Conservation (phyloP, 257 asterid genomes). For the Henckelia pumila region DNA sequence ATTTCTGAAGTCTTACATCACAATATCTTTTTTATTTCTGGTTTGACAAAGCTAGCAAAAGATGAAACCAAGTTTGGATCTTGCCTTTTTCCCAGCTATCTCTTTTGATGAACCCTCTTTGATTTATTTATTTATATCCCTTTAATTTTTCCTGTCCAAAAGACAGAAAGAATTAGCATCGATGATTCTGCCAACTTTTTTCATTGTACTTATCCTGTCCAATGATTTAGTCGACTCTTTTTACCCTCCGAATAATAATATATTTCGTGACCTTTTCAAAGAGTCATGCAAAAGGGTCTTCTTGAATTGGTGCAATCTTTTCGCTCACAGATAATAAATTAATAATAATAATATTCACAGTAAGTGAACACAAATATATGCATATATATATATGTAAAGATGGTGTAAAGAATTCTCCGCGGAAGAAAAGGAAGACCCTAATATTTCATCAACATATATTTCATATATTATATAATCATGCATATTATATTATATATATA, state of each 20-base stretch:
- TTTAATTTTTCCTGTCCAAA: too few relatives aligned
- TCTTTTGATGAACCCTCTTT: not conserved
- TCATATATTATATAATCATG: too few relatives aligned
- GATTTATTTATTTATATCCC: too few relatives aligned
- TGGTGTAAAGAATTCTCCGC: constrained; percentile 49
- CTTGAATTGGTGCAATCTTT: constrained; percentile 36
- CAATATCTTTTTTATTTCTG: constrained; percentile 9
- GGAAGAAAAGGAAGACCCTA: constrained; percentile 51
- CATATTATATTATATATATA: not conserved
- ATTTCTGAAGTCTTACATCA: constrained; percentile 62
- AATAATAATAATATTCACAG: too few relatives aligned
- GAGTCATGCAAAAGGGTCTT: constrained; percentile 45
- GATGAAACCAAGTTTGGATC: not conserved
- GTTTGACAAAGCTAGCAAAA: not conserved
- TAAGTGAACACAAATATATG: constrained; percentile 15
- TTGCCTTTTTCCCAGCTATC: not conserved
- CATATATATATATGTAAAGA: constrained; percentile 72
- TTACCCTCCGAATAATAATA: not conserved
- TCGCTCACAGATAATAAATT: constrained; percentile 10
- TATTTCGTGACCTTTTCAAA: not conserved
- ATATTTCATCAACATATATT: constrained; percentile 35
- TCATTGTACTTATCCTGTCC: not conserved
- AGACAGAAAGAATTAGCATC: not conserved
- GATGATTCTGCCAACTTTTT: not conserved
- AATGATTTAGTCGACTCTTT: not conserved